Percentiles rank a stretch among this genome's conserved stretches.
These are phyloP conservation scores for Pochonia chlamydosporia DNA, from an alignment of 2,329 filamentous ascomycete genomes.

Conservation along the genomic window DNA sequence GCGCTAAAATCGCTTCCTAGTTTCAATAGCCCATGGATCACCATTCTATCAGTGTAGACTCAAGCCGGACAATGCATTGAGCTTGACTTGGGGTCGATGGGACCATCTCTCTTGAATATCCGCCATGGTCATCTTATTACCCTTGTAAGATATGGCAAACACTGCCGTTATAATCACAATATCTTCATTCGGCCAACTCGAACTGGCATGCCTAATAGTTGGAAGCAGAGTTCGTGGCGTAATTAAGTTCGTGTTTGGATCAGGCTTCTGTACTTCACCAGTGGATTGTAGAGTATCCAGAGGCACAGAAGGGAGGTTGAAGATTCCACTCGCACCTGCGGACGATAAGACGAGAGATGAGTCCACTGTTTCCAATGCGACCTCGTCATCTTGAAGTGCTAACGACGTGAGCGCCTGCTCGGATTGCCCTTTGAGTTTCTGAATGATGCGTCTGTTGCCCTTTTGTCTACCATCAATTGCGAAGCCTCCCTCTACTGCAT, in stretches of 20 bases:
- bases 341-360: constrained; percentile 8
- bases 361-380: constrained; percentile 2
- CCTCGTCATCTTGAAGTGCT: background rate
- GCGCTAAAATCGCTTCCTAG: too few species aligned
- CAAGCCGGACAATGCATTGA: background rate
- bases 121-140: background rate
- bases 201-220: constrained; percentile 3
- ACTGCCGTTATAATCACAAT: background rate
- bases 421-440: background rate
- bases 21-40: too few species aligned
- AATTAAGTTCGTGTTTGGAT: constrained; percentile 21
- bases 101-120: background rate
- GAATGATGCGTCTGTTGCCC: background rate
- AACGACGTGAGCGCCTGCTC: background rate
- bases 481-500: constrained; percentile 17
- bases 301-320: constrained; percentile 1
- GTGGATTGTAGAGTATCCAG: background rate
- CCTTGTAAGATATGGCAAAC: background rate
- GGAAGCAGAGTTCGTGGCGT: constrained; percentile 17
- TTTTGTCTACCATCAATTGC: constrained; percentile 10
- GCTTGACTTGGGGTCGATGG: background rate
- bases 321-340: constrained; percentile 12
- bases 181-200: background rate
- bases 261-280: constrained; percentile 14
- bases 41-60: background rate